Conservation (phyloP, 257 asterid genomes). For the Leptodermis oblonga region DNA sequence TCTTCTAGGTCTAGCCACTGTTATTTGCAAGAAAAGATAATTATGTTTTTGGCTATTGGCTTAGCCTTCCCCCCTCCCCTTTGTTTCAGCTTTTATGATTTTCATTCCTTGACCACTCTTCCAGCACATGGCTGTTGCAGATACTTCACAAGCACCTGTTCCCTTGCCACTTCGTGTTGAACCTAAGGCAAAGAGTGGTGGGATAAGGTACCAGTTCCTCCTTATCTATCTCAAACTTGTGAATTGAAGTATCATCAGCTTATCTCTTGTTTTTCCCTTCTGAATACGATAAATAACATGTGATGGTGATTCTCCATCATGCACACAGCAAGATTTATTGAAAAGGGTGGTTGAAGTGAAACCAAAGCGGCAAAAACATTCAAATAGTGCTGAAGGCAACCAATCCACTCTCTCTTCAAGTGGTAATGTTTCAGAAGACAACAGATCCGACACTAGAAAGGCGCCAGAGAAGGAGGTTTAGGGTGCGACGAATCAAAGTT, state of each 20-base stretch:
- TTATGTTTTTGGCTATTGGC: background rate
- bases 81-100: constrained; percentile 10
- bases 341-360: constrained; percentile 88
- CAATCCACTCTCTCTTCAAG: constrained; percentile 20
- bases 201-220: constrained; percentile 62
- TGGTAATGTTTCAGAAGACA: constrained; percentile 31
- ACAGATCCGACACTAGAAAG: constrained; percentile 22
- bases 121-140: constrained; percentile 81
- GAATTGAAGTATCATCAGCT: background rate
- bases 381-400: constrained; percentile 31
- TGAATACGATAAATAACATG: background rate
- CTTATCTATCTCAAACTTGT: background rate
- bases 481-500: constrained; percentile 25
- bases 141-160: constrained; percentile 64
- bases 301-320: background rate
- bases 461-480: constrained; percentile 27
- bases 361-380: constrained; percentile 63
- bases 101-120: constrained; percentile 44
- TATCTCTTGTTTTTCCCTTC: background rate
- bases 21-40: background rate
- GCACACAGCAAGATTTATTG: constrained; percentile 92
- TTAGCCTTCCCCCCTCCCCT: too few relatives aligned
- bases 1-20: background rate
- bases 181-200: constrained; percentile 96
- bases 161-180: constrained; percentile 96